Evolutionary conservation across 1,284 basidiomycete species (phyloP), one percentile per base, ranked within the genome.

Genomic region (Schizopora paradoxa): DNA sequence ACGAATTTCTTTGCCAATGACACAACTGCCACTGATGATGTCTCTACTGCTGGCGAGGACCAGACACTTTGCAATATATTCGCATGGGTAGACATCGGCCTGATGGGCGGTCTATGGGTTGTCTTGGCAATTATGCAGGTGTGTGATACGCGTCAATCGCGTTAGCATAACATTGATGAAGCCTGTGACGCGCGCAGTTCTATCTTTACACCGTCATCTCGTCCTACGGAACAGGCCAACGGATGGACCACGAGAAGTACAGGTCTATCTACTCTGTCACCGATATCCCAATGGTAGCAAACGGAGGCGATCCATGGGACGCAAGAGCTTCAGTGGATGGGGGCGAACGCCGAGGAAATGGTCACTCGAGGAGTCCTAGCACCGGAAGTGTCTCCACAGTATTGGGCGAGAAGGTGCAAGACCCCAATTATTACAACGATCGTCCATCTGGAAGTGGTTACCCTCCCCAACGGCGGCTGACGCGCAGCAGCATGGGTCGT

Each of bases 71-170:
- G 92, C 66, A 73, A 83, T 41, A 84, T 93, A 44, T 92, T 95
- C 60, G 73, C 90, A 5, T 95, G 90, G 90, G 86, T 89, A 4
- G 86, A 89, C 59, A 69, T 95, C n/a, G 92, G 92, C 28, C 68
- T 95, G 51, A 93, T 95, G 90, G 86, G 74, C 16, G 87, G 78
- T 3, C 67, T 93, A 14, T 95, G 90, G 87, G 63, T 86, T 5
- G 59, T 93, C 8, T 70, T 95, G 23, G 78, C 76, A 18, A 68
- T 86, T 44, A 69, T 87, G 43, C 89, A 94, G 66, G 83, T 86
- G 60, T 56, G 73, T 58, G 56, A 47, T 59, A 48, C 51, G 63
- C 47, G 54, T 22, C 29, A 27, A 11, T 21, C 28, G 33, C 25
- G 27, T n/a, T n/a, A n/a, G n/a, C n/a, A 18, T 43, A 45, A 7